A percentile compares a stretch with the other conserved stretches of the same genome.
Evolutionary conservation across 805 yeast species (phyloP).

Genomic region (Ogataea allantospora): DNA sequence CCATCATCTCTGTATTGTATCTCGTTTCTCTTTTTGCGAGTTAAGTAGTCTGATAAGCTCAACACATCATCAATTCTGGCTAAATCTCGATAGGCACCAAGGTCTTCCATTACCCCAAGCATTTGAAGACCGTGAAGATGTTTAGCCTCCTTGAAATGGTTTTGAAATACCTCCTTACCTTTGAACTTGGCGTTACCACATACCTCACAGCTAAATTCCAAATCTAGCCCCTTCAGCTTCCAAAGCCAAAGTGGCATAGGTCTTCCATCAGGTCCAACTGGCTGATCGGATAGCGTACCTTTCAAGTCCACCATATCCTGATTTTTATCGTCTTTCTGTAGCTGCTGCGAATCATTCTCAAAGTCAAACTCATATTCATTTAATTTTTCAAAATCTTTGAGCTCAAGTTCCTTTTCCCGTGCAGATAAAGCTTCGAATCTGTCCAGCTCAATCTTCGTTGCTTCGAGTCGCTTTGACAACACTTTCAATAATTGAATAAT

Average conservation of each 20-base stretch:
- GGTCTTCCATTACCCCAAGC: slow-evolving; percentile 62
- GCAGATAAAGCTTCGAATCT: slow-evolving; percentile 67
- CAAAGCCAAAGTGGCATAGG: slow-evolving; percentile 95
- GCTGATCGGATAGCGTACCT: slow-evolving; percentile 55
- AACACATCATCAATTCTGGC: slow-evolving; percentile 66
- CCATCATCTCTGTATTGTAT: slow-evolving; percentile 49
- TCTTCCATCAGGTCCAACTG: slow-evolving; percentile 82
- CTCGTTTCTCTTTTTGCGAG: slow-evolving; percentile 35
- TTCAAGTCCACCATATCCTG: slow-evolving; percentile 34
- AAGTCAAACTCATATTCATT: slow-evolving; percentile 35
- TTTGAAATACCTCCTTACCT: slow-evolving; percentile 70
- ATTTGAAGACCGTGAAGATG: slow-evolving; percentile 74
- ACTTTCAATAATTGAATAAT: slow-evolving; percentile 38
- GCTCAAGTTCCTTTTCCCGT: slow-evolving; percentile 62
- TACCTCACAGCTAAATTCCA: slow-evolving; percentile 74
- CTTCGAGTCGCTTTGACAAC: slow-evolving; percentile 40
- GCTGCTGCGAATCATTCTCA: slow-evolving; percentile 22
- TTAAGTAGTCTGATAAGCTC: slow-evolving; percentile 50
- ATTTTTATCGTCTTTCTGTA: slow-evolving; percentile 21
- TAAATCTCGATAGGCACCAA: slow-evolving; percentile 57
- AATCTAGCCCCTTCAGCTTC: slow-evolving; percentile 82
- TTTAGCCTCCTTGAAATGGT: slow-evolving; percentile 69
- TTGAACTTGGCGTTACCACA: slow-evolving; percentile 74
- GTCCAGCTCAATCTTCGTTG: slow-evolving; percentile 61
- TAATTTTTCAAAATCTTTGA: slow-evolving; percentile 33